A percentile compares a stretch with the other conserved stretches of the same genome.
Evolutionary conservation across 257 asterid species (phyloP).

Genomic region (Paulownia fortunei): DNA sequence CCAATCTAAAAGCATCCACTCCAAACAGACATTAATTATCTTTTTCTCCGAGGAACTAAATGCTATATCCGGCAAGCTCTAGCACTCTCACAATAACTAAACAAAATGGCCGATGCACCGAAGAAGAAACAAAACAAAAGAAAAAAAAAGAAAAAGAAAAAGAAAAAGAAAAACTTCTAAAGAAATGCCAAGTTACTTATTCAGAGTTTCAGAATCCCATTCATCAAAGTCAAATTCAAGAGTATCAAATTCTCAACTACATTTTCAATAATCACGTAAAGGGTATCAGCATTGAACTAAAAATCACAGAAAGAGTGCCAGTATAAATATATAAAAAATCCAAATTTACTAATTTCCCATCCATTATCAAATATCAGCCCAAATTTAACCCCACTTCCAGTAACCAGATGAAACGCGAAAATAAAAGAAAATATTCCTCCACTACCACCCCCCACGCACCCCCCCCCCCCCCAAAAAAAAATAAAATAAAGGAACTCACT

Average conservation of each 20-base stretch:
- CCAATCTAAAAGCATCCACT: neutral
- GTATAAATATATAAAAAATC: neutral
- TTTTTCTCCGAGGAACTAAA: neutral
- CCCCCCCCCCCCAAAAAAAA: neutral
- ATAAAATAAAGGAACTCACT: too few species aligned
- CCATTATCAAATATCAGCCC: neutral
- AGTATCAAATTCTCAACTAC: constrained; percentile 9
- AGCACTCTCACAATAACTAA: neutral
- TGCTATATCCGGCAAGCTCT: neutral
- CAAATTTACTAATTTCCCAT: neutral
- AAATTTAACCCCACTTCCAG: neutral
- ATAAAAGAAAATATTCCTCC: neutral
- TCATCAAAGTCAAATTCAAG: constrained; percentile 9
- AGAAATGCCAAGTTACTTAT: neutral
- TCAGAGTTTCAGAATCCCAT: neutral
- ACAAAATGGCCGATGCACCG: neutral
- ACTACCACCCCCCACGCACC: too few species aligned
- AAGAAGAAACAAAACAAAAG: neutral
- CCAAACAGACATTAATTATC: neutral
- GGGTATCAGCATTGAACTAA: neutral
- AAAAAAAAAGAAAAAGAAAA: neutral
- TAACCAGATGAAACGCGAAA: neutral
- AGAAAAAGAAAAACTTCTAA: neutral
- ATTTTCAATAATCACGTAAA: constrained; percentile 4
- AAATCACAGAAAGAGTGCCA: constrained; percentile 13